These are phyloP conservation scores for Zangia roseola DNA, from an alignment of 768 basidiomycete species.

Conservation along the genomic window DNA sequence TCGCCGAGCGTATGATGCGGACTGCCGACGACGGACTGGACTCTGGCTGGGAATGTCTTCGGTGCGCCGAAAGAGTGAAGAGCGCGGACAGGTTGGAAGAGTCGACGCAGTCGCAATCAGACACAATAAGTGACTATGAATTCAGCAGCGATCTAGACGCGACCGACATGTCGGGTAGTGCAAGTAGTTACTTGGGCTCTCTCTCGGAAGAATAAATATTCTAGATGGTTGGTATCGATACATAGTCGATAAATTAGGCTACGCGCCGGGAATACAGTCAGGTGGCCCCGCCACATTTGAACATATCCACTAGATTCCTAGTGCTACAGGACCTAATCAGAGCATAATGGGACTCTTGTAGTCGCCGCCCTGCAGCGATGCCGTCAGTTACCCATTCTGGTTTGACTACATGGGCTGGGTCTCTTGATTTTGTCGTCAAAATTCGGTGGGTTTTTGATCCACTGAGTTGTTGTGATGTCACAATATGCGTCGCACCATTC, in stretches of 20 bases:
- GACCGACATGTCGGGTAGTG: conserved; percentile 56
- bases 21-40: conserved; percentile 60
- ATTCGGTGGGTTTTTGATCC: conserved; percentile 70
- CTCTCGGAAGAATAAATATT: conserved; percentile 23
- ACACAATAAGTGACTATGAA: conserved; percentile 52
- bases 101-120: conserved; percentile 22
- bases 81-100: conserved; percentile 54
- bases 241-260: conserved; percentile 1
- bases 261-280: neutral
- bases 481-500: conserved; percentile 72
- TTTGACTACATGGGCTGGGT: conserved; percentile 59
- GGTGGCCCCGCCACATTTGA: conserved; percentile 22
- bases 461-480: conserved; percentile 70
- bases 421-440: conserved; percentile 50
- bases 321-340: conserved; percentile 42
- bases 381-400: conserved; percentile 79
- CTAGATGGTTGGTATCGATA: conserved; percentile 9
- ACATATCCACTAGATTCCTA: conserved; percentile 40
- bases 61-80: conserved; percentile 68
- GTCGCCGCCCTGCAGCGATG: conserved; percentile 55
- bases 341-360: conserved; percentile 59
- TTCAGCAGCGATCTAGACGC: conserved; percentile 48
- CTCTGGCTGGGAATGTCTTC: conserved; percentile 76
- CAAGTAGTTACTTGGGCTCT: conserved; percentile 38
- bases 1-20: conserved; percentile 78